A percentile compares a stretch with the other conserved stretches of the same genome.
phyloP scores from a whole-genome alignment of 2,329 filamentous ascomycete species.

The Sarocladium kiliense region DNA sequence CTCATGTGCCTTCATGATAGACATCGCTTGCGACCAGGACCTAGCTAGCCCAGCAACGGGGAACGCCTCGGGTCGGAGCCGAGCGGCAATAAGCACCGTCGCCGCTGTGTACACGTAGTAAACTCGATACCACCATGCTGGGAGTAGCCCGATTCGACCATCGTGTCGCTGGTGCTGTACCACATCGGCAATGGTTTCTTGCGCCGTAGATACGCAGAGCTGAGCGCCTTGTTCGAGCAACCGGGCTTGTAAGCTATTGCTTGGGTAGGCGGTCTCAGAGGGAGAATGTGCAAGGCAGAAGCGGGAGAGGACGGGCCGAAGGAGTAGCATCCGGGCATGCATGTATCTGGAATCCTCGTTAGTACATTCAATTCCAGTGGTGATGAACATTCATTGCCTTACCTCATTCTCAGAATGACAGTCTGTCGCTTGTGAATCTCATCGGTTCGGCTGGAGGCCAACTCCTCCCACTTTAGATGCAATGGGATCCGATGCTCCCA shows the following conservation, averaged over 20 bases:
- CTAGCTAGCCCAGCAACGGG: slow-evolving; percentile 18
- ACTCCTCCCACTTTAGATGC: slow-evolving; percentile 16
- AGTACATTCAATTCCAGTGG: slow-evolving; percentile 3
- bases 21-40: slow-evolving; percentile 28
- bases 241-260: slow-evolving; percentile 20
- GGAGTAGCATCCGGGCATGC: slow-evolving; percentile 27
- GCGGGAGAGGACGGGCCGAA: slow-evolving; percentile 25
- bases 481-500: slow-evolving; percentile 26
- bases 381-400: neutral
- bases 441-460: slow-evolving; percentile 9
- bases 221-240: slow-evolving; percentile 27
- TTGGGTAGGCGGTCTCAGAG: slow-evolving; percentile 9
- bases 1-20: slow-evolving; percentile 26
- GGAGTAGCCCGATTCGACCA: slow-evolving; percentile 26
- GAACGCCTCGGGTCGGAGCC: slow-evolving; percentile 27
- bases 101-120: slow-evolving; percentile 33
- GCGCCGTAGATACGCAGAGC: slow-evolving; percentile 28
- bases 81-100: slow-evolving; percentile 29
- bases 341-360: slow-evolving; percentile 18
- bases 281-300: slow-evolving; percentile 24
- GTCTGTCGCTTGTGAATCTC: slow-evolving; percentile 24
- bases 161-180: slow-evolving; percentile 24
- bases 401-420: slow-evolving; percentile 29
- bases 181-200: slow-evolving; percentile 25
- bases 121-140: slow-evolving; percentile 34